Conservation (phyloP, 1,284 basidiomycete species). For the Ustilago tritici region DNA sequence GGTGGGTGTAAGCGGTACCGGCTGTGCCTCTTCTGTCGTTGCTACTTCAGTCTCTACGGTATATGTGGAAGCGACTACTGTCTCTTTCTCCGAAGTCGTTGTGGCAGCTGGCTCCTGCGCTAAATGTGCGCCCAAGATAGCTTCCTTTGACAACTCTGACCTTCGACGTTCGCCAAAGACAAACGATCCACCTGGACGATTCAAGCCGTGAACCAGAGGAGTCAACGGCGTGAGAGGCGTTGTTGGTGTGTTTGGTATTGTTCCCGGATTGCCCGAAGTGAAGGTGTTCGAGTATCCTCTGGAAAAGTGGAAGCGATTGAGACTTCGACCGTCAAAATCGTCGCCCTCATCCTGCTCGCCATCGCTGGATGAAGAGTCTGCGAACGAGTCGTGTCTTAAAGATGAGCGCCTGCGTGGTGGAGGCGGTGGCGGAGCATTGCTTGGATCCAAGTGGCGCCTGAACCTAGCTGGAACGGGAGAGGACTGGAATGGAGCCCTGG, state of each 20-base stretch:
- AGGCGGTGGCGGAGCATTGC: background rate
- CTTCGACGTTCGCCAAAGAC: constrained; percentile 1
- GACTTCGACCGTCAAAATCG: constrained; percentile 8
- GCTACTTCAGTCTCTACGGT: background rate
- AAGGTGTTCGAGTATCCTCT: constrained; percentile 6
- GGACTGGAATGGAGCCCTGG: constrained; percentile 18
- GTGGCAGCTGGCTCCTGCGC: background rate
- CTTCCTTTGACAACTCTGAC: constrained; percentile 3
- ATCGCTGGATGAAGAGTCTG: constrained; percentile 2
- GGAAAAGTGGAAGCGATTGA: constrained; percentile 6
- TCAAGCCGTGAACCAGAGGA: constrained; percentile 2
- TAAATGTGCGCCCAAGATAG: background rate
- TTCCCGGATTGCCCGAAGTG: constrained; percentile 1
- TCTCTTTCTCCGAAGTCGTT: background rate
- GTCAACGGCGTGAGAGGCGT: constrained; percentile 17
- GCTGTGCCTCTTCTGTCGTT: background rate
- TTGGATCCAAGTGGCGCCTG: constrained; percentile 13
- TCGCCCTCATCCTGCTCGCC: constrained; percentile 16
- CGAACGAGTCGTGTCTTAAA: constrained; percentile 7
- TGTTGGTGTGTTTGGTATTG: constrained; percentile 8
- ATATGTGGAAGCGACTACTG: background rate
- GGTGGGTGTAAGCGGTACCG: background rate
- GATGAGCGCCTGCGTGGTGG: background rate
- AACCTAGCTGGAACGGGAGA: constrained; percentile 27
- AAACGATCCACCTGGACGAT: background rate